Evolutionary conservation across 371 early-diverging fungal genomes (phyloP), one percentile per base, ranked within the genome.

Genomic region (Capillidium heterosporum): DNA sequence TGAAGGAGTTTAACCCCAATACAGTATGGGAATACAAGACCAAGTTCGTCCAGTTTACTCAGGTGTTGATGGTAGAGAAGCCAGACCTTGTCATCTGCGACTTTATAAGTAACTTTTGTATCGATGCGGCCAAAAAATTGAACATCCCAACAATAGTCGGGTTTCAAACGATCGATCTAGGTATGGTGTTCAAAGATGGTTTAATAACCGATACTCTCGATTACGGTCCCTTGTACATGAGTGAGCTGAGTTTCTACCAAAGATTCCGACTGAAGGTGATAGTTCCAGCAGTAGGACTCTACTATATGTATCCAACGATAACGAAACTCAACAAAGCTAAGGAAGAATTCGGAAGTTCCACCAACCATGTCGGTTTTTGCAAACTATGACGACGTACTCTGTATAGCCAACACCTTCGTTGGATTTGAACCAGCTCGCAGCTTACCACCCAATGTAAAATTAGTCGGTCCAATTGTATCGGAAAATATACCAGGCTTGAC

Each of bases 1-100:
- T 35, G 35, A 4, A 35, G 13, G 13, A 35, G 35, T 35, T 35
- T 35, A 35, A 35, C 35, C 35, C 35, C 7, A 7, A 35, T 35
- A 35, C 13, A 35, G 7, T 35, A 7, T 7, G 13, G 4, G 35
- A 35, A 35, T 35, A 35, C 13, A 35, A 35, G 13, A 7, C 35
- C 7, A 7, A 7, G 7, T 35, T 35, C 13, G 7, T 7, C 35
- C 35, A 7, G 13, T 35, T 35, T 35, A 7, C 4, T 13, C 4
- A 35, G 7, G 4, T 35, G 4, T 35, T 35, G 13, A 35, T 35
- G 13, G 35, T 35, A 35, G 19, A 44, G 8, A 44, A 46, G 31
- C 32, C 43, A 3, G 59, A 58, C 32, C 23, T 58, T 10, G 32
- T 58, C 7, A 35, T 58, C 1, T 58, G 59, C 46, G 59, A 58